phyloP scores from a whole-genome alignment of 192 early-diverging fungal genomes.

The Umbelopsis vinacea region DNA sequence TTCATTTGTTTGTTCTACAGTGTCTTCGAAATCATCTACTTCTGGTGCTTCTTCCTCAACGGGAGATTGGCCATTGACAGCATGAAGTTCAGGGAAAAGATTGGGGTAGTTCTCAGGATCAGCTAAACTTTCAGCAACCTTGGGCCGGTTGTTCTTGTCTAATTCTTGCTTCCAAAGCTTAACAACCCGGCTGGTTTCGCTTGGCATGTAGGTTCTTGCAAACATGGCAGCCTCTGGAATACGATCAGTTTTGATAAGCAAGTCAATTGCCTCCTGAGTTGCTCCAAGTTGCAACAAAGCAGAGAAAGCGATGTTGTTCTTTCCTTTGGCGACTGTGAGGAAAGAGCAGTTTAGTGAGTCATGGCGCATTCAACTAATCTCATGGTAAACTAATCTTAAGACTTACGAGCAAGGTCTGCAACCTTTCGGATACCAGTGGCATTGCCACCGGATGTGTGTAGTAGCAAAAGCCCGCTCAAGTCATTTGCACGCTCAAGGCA shows the following conservation, averaged over 20 bases:
- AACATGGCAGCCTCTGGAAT: slow-evolving; percentile 95
- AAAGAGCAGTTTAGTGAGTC: background rate
- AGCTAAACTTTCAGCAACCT: slow-evolving; percentile 88
- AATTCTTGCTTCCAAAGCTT: slow-evolving; percentile 83
- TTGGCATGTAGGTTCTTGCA: slow-evolving; percentile 87
- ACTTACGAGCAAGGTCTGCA: slow-evolving; percentile 67
- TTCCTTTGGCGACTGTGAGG: slow-evolving; percentile 67
- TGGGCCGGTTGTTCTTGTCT: slow-evolving; percentile 68
- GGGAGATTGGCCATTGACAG: background rate
- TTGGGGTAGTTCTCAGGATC: slow-evolving; percentile 82
- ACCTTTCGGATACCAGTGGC: slow-evolving; percentile 73
- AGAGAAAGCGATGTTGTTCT: slow-evolving; percentile 92
- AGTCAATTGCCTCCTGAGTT: slow-evolving; percentile 80
- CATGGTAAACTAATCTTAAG: background rate
- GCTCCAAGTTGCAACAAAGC: slow-evolving; percentile 78
- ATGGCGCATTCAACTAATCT: background rate
- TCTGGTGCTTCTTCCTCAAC: background rate
- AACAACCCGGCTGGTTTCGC: slow-evolving; percentile 67
- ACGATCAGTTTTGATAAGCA: slow-evolving; percentile 87
- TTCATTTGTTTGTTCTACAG: background rate
- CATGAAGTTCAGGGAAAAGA: slow-evolving; percentile 81
- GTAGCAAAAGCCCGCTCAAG: slow-evolving; percentile 85
- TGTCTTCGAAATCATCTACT: background rate
- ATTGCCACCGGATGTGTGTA: slow-evolving; percentile 92
- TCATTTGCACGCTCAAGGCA: slow-evolving; percentile 89